Evolutionary conservation across 306 rosid genomes (phyloP).

Genomic region (Vigna angularis): DNA sequence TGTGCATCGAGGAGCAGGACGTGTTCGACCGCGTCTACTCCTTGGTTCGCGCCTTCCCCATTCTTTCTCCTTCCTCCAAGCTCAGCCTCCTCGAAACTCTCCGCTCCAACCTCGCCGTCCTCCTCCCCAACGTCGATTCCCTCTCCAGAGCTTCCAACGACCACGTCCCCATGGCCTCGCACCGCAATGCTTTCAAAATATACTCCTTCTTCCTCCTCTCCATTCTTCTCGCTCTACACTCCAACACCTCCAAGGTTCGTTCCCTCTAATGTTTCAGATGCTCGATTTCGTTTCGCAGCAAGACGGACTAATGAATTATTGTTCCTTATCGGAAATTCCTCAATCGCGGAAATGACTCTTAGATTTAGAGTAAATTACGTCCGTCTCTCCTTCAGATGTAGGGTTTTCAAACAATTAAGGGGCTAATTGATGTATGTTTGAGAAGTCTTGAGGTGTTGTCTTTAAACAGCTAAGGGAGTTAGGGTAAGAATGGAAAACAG

Average conservation of each 20-base stretch:
- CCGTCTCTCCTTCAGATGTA: too few relatives aligned
- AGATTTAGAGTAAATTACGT: too few relatives aligned
- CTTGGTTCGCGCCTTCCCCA: slow-evolving; percentile 56
- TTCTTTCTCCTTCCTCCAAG: slow-evolving; percentile 68
- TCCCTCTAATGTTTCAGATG: not conserved
- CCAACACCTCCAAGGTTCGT: slow-evolving; percentile 59
- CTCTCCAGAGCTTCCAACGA: slow-evolving; percentile 69
- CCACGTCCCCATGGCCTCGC: slow-evolving; percentile 59
- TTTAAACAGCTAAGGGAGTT: too few relatives aligned
- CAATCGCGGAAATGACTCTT: not conserved
- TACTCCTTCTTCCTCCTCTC: slow-evolving; percentile 75
- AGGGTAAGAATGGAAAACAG: too few relatives aligned
- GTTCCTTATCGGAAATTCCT: not conserved
- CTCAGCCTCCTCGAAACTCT: slow-evolving; percentile 79
- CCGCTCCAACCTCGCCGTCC: slow-evolving; percentile 88
- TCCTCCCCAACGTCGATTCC: slow-evolving; percentile 88
- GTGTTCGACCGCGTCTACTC: slow-evolving; percentile 86
- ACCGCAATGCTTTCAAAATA: slow-evolving; percentile 88
- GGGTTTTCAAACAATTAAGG: too few relatives aligned
- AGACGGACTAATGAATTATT: too few relatives aligned
- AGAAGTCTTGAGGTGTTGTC: too few relatives aligned
- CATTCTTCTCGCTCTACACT: slow-evolving; percentile 67
- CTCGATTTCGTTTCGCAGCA: not conserved
- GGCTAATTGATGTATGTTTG: too few relatives aligned
- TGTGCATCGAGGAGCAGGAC: slow-evolving; percentile 84